Conservation (phyloP, 768 basidiomycete genomes). For the Serendipita sp. region DNA sequence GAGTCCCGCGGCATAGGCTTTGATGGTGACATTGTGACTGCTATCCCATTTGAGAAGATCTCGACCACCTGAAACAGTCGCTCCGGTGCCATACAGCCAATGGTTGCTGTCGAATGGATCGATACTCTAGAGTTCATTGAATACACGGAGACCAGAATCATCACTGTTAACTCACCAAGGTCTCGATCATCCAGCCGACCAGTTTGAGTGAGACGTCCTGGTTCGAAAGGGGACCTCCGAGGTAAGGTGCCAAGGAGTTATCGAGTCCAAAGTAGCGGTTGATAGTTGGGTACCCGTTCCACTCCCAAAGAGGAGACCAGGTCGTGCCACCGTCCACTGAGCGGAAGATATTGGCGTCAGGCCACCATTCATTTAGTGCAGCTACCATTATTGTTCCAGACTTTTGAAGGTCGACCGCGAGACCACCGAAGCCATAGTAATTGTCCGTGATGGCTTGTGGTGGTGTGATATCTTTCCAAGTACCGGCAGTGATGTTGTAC, state of each 20-base stretch:
- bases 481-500: constrained; percentile 31
- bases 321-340: constrained; percentile 41
- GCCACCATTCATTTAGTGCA: constrained; percentile 38
- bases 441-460: constrained; percentile 20
- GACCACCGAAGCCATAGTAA: constrained; percentile 19
- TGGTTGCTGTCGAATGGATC: constrained; percentile 53
- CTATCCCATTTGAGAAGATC: constrained; percentile 46
- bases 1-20: constrained; percentile 45
- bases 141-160: not conserved
- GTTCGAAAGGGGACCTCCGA: constrained; percentile 22
- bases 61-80: constrained; percentile 44
- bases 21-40: constrained; percentile 39
- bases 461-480: constrained; percentile 49
- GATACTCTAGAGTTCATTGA: constrained; percentile 23
- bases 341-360: constrained; percentile 50
- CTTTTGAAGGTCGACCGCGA: constrained; percentile 41
- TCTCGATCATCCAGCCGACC: constrained; percentile 62
- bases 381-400: constrained; percentile 50
- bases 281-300: constrained; percentile 10
- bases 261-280: constrained; percentile 36
- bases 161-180: not conserved
- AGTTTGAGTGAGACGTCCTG: constrained; percentile 13
- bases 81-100: constrained; percentile 57
- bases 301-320: constrained; percentile 28
- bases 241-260: constrained; percentile 41